Evolutionary conservation across 1,284 basidiomycete genomes (phyloP).

Genomic region (Hemileia vastatrix): DNA sequence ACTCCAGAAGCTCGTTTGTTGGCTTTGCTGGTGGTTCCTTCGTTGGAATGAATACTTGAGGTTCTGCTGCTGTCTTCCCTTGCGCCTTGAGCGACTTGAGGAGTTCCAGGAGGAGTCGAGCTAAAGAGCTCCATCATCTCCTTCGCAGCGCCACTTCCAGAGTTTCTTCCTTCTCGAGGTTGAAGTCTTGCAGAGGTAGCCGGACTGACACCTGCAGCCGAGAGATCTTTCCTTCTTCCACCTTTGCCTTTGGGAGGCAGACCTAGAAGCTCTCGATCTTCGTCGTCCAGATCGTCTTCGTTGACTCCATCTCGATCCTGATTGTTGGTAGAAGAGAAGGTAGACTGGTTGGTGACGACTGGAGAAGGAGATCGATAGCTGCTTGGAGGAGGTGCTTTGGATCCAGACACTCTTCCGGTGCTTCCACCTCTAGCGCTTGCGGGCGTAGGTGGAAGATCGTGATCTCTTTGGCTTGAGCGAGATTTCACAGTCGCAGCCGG

Average conservation of each 20-base stretch:
- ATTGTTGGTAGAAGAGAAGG: neutral
- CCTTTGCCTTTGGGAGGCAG: neutral
- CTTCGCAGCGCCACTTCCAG: neutral
- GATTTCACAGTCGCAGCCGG: neutral
- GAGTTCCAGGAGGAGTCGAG: constrained; percentile 28
- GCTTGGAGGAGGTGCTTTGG: neutral
- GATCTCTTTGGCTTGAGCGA: neutral
- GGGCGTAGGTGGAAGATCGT: neutral
- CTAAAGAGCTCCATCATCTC: constrained; percentile 33
- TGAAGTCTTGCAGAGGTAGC: constrained; percentile 19
- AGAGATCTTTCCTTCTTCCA: neutral
- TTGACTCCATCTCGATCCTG: neutral
- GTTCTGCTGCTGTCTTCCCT: neutral
- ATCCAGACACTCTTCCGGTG: neutral
- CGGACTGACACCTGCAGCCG: neutral
- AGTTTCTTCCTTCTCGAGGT: constrained; percentile 24
- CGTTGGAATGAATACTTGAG: neutral
- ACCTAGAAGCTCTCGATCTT: neutral
- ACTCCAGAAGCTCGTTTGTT: constrained; percentile 25
- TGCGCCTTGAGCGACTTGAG: neutral
- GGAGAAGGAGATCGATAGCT: neutral
- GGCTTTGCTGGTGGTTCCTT: neutral
- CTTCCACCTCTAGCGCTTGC: neutral
- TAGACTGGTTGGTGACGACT: neutral
- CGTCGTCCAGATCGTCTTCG: neutral